Base-by-base conservation (phyloP, 164 flowering plant genomes). In the Paratinospora sagittata region DNA sequence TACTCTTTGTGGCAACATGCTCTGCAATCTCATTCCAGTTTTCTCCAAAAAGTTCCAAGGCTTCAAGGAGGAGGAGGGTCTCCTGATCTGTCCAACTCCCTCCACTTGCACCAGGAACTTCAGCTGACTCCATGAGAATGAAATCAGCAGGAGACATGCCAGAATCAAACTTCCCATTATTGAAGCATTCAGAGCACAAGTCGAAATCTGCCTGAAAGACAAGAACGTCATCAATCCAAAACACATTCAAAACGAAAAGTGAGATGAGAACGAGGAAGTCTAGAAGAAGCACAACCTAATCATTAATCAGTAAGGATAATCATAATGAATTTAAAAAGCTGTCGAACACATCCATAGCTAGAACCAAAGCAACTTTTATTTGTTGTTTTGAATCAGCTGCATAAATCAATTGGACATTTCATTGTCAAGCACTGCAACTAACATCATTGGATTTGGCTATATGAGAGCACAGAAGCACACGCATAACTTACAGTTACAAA, bases 71-170 rank as follows among this genome's bases (percentile, higher is more conserved):
- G 45, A 96, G 92, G 52, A 96, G 90, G 14, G 96, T 96, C 79
- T 96, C 99, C 86, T 96, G 98, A 82, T 96, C 97, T 47, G 97
- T 93, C 99, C 99, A 96, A 73, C 88, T 96, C 67, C 93, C 98
- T 67, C 98, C 87, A 82, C 89, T 87, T 45, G 82, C 81, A 77
- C 95, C 96, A 67, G 89, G 88, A 76, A 76, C 88, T 72, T 91
- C 98, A 76, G 85, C 97, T 71, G 96, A 85, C 77, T 91, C 98
- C 98, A 93, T 93, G 72, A 93, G 90, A 75, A 96, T 91, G 72
- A 96, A 96, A 84, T 96, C 98, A 2, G 92, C 84, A 19, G 91
- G 84, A 23, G 87, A 84, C 97, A 93, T 93, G 58, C 81, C 87
- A 27, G 97, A 87, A 37, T 83, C 97, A 81, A 96, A 91, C 81